Evolutionary conservation across 345 rosid species (phyloP), one percentile per base, ranked within the genome.

Genomic region (Anacardium occidentale): DNA sequence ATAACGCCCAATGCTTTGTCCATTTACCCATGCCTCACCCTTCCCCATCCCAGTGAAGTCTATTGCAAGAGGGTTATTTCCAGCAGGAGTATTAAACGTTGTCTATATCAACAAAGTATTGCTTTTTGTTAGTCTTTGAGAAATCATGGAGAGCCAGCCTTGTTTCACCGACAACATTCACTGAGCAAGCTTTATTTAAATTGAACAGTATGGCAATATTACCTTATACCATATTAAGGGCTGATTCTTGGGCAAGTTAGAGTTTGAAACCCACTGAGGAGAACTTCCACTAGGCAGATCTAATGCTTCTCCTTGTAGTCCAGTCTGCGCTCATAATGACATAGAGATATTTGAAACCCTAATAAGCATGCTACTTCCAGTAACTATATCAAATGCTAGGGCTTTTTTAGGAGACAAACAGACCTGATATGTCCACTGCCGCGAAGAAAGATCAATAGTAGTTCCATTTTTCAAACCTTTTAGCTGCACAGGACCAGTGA

Each of bases 151-250:
- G 29, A 60, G 13, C 44, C 10, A 29, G 3, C 47, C 42, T 32
- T 60, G 21, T 17, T 20, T 60, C 22, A 60, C 45, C 13, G 64
- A 20, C 24, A 18, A 32, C 4, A 17, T 11, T 20, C n/a, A 26
- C 21, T 29, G 64, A 60, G 32, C 22, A 10, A 60, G 45, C 64
- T 32, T 29, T 29, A 29, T 60, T 15, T 7, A 0, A 60, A 60
- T 32, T 6, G 45, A 60, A 60, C n/a, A n/a, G n/a, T n/a, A n/a
- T n/a, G n/a, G n/a, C 34, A 20, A 24, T 18, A 55, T 77, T 78
- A 94, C 98, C 97, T 92, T 92, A 90, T 95, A 95, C 99, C 98
- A 95, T 80, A 82, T 79, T 78, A 95, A 69, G 71, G 97, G 92
- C 77, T 89, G 90, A 13, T 85, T 87, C 77, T 76, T 90, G 50